A percentile compares a stretch with the other conserved stretches of the same genome.
These are phyloP conservation scores for Streptanthus diversifolius DNA, from an alignment of 345 rosid genomes.

Conservation along the genomic window DNA sequence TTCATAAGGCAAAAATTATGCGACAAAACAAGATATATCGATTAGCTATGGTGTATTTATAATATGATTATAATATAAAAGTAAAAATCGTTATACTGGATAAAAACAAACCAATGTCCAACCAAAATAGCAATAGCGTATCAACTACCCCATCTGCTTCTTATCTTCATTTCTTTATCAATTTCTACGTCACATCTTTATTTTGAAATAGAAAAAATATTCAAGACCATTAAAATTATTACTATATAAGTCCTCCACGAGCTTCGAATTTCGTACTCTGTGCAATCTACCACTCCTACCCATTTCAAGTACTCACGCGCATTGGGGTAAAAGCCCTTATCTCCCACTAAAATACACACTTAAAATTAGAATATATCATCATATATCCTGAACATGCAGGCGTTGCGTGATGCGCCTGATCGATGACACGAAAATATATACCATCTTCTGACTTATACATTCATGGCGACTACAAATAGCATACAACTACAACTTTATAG, in stretches of 20 bases:
- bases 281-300: slow-evolving; percentile 3
- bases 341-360: slow-evolving; percentile 1
- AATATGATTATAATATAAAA: background rate
- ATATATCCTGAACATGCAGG: slow-evolving; percentile 4
- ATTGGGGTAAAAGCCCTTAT: slow-evolving; percentile 3
- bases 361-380: background rate
- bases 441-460: slow-evolving; percentile 10
- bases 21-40: background rate
- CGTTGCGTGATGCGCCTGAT: background rate
- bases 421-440: background rate
- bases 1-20: slow-evolving; percentile 2
- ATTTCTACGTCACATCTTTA: background rate
- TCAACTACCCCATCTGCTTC: slow-evolving; percentile 35
- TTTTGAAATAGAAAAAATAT: background rate
- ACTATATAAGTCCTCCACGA: slow-evolving; percentile 21
- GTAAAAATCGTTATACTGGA: slow-evolving; percentile 13
- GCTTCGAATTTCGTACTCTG: slow-evolving; percentile 16
- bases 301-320: slow-evolving; percentile 8
- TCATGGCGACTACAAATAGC: background rate
- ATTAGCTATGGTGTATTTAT: background rate
- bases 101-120: slow-evolving; percentile 17
- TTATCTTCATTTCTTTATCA: slow-evolving; percentile 18
- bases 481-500: background rate
- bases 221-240: background rate
- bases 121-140: slow-evolving; percentile 30